Percentiles rank a stretch among this genome's conserved stretches.
Conservation (phyloP, 345 rosid genomes). For the Melaleuca quinquenervia region DNA sequence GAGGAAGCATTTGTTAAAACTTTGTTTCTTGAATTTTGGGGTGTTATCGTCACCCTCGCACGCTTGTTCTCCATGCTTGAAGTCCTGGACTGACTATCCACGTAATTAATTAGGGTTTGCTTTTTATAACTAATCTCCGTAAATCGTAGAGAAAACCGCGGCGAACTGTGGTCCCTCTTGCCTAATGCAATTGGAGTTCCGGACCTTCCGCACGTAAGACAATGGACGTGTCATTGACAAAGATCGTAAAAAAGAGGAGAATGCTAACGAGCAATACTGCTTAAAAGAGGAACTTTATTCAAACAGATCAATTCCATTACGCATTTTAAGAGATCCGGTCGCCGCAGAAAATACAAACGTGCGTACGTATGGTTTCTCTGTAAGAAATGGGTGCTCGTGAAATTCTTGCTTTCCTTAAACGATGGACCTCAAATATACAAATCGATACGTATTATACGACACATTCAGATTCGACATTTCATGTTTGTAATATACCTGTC, state of each 20-base stretch:
- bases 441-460: background rate
- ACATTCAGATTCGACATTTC: background rate
- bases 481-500: background rate
- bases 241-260: too few relatives aligned
- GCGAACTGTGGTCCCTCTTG: too few relatives aligned
- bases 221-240: background rate
- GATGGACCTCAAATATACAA: background rate
- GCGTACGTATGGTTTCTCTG: background rate
- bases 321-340: background rate
- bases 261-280: background rate
- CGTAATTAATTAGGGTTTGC: too few relatives aligned
- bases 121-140: too few relatives aligned
- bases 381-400: background rate
- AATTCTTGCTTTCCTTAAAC: background rate
- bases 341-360: background rate
- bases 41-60: too few relatives aligned
- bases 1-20: too few relatives aligned
- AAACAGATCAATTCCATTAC: background rate
- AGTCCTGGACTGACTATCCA: too few relatives aligned
- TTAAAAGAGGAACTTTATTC: background rate
- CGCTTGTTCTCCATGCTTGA: too few relatives aligned
- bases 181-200: too few relatives aligned
- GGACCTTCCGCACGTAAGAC: background rate
- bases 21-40: too few relatives aligned
- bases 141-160: too few relatives aligned